Percentiles rank a stretch among this genome's conserved stretches.
Conservation (phyloP, 2,329 filamentous ascomycete species). For the Zymoseptoria passerinii region DNA sequence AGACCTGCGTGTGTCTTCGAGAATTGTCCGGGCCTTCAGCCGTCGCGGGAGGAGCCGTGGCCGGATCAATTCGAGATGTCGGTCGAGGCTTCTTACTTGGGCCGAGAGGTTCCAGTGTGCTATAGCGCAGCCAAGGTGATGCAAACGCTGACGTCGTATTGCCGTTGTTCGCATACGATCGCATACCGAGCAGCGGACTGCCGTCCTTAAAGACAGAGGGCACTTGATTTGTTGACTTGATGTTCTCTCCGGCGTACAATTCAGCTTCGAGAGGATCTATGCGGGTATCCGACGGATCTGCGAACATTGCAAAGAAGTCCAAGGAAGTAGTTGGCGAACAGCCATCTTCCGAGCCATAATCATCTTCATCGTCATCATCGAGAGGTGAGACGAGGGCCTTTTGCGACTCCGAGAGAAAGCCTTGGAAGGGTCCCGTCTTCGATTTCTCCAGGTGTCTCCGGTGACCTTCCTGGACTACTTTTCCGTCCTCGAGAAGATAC, state of each 20-base stretch:
- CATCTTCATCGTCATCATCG: slow-evolving; percentile 7
- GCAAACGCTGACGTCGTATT: slow-evolving; percentile 16
- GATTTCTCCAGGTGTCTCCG: slow-evolving; percentile 45
- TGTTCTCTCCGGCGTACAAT: slow-evolving; percentile 22
- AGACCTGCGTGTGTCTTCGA: not conserved
- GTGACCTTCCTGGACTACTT: slow-evolving; percentile 61
- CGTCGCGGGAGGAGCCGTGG: not conserved
- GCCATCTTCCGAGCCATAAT: slow-evolving; percentile 1
- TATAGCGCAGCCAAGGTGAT: slow-evolving; percentile 13
- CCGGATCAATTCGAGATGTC: not conserved
- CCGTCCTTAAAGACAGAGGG: slow-evolving; percentile 22
- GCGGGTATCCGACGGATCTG: not conserved
- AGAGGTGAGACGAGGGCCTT: slow-evolving; percentile 12
- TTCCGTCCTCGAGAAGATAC: slow-evolving; percentile 66
- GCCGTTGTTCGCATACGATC: slow-evolving; percentile 7
- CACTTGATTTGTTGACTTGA: slow-evolving; percentile 15
- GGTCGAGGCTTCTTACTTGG: not conserved
- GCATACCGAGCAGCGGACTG: slow-evolving; percentile 19
- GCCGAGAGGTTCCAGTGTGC: not conserved
- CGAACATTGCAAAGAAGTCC: slow-evolving; percentile 1
- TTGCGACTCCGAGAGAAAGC: slow-evolving; percentile 21
- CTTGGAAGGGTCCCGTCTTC: slow-evolving; percentile 26
- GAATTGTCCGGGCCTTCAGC: not conserved
- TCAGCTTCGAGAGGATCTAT: slow-evolving; percentile 23
- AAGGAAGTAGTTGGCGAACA: slow-evolving; percentile 15